Evolutionary conservation across 2,329 filamentous ascomycete genomes (phyloP).

Genomic region (Apiospora malaysiana): DNA sequence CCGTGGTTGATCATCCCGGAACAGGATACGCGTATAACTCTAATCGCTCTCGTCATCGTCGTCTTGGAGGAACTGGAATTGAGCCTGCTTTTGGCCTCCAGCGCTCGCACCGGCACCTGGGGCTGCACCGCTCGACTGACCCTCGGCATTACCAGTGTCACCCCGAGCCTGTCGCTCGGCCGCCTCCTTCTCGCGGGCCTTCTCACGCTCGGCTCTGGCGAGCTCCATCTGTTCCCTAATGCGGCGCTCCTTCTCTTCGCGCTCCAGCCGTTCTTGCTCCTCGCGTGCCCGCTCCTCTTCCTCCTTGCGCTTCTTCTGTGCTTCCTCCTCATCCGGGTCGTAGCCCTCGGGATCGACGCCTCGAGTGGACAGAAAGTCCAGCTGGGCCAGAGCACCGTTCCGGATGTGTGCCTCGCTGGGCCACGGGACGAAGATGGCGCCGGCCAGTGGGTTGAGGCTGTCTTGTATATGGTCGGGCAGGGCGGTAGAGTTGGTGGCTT

Average conservation of each 20-base stretch:
- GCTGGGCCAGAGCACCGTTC: constrained; percentile 68
- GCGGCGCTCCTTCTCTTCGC: constrained; percentile 52
- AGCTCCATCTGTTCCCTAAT: constrained; percentile 50
- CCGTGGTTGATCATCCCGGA: too few species aligned
- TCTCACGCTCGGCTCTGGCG: constrained; percentile 45
- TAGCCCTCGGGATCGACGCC: constrained; percentile 67
- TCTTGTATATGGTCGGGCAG: constrained; percentile 56
- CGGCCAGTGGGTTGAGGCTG: constrained; percentile 61
- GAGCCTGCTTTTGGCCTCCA: constrained; percentile 58
- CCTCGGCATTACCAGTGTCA: constrained; percentile 32
- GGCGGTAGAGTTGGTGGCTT: constrained; percentile 40
- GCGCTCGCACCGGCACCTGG: constrained; percentile 28
- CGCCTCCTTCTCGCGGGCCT: constrained; percentile 30
- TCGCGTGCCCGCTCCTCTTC: constrained; percentile 55
- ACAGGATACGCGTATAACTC: background rate
- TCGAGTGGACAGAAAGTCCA: constrained; percentile 65
- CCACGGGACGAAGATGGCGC: constrained; percentile 76
- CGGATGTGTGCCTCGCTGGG: constrained; percentile 73
- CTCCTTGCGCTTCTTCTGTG: constrained; percentile 53
- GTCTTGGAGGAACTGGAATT: constrained; percentile 60
- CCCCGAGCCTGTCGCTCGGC: constrained; percentile 21
- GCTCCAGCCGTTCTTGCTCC: constrained; percentile 52
- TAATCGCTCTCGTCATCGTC: constrained; percentile 54
- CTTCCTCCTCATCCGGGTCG: constrained; percentile 62
- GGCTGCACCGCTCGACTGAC: constrained; percentile 32